Base-by-base conservation (phyloP, 192 early-diverging fungal species). In the Geranomyces michiganensis region DNA sequence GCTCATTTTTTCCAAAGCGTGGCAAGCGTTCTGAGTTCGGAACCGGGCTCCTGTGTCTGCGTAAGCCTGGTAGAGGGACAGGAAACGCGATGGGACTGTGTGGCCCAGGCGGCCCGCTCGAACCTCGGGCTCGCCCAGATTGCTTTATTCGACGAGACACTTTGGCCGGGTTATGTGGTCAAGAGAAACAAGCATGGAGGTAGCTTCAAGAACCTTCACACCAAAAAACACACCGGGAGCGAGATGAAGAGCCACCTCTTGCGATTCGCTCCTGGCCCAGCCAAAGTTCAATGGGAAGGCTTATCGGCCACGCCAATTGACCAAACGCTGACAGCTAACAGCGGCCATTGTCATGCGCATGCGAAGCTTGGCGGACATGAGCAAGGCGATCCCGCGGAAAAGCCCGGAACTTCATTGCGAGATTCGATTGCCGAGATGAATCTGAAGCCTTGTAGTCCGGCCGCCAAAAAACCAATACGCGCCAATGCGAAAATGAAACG, bases 121-220 rank as follows among this genome's bases (percentile, higher is more conserved):
- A 55, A 71, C 15, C 70, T 85, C 5, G 21, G 65, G 6, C 74
- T 83, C 14, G 29, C 21, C 21, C 58, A 71, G 55, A 73, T 73
- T 21, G 73, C 47, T 21, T 19, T 55, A 26, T 85, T 87, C 56
- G 62, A 81, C 31, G 85, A 87, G 64, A 27, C 43, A 10, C 29
- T 72, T 9, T 87, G 76, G 76, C 72, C 78, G 9, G 85, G 85
- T 15, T 87, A 87, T 63, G 78, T 78, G 1, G 72, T 75, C 27
- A 87, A 87, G 68, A 41, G 85, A 22, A 87, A 87, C 71, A 87
- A 80, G 71, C 76, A 75, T 53, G 85, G 85, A n/a, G 67, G 71
- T 44, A 75, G 69, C 14, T 87, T 87, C 73, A 87, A 87, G 62
- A 87, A 87, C 68, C 33, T 72, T 22, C 62, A 77, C 29, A 87